These are phyloP conservation scores for Phytophthora nicotianae DNA, from an alignment of 352 stramenopile genomes.

Conservation along the genomic window DNA sequence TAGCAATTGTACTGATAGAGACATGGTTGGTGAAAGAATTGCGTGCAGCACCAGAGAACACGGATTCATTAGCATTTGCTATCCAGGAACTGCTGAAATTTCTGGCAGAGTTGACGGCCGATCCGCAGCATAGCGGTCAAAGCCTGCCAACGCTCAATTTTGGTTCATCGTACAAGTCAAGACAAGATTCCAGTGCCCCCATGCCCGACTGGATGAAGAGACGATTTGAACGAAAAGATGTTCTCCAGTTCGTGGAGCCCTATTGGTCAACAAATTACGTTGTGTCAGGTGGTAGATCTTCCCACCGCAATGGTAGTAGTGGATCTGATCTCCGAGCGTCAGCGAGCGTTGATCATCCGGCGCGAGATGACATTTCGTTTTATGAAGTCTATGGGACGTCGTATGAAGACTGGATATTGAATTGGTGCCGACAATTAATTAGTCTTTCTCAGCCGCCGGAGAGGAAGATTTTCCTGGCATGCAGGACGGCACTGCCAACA, in stretches of 20 bases:
- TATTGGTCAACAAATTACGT: constrained; percentile 91
- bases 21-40: constrained; percentile 84
- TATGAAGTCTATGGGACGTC: constrained; percentile 79
- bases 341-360: constrained; percentile 31
- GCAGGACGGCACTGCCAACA: constrained; percentile 58
- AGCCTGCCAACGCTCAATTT: constrained; percentile 32
- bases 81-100: constrained; percentile 90
- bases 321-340: constrained; percentile 17
- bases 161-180: constrained; percentile 25
- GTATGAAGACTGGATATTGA: constrained; percentile 86
- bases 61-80: constrained; percentile 77
- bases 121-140: constrained; percentile 78
- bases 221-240: constrained; percentile 80
- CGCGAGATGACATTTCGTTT: constrained; percentile 54
- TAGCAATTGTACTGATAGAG: constrained; percentile 85
- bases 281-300: constrained; percentile 35
- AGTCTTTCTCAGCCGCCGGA: constrained; percentile 81
- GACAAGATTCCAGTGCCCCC: constrained; percentile 11
- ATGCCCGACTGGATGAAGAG: constrained; percentile 90
- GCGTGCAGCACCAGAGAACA: constrained; percentile 83
- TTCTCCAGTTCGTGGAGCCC: constrained; percentile 88
- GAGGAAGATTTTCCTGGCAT: constrained; percentile 83
- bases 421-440: constrained; percentile 80
- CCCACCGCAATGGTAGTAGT: constrained; percentile 13
- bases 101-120: constrained; percentile 69